Conservation (phyloP, 306 rosid genomes). For the Cucumis melo region DNA sequence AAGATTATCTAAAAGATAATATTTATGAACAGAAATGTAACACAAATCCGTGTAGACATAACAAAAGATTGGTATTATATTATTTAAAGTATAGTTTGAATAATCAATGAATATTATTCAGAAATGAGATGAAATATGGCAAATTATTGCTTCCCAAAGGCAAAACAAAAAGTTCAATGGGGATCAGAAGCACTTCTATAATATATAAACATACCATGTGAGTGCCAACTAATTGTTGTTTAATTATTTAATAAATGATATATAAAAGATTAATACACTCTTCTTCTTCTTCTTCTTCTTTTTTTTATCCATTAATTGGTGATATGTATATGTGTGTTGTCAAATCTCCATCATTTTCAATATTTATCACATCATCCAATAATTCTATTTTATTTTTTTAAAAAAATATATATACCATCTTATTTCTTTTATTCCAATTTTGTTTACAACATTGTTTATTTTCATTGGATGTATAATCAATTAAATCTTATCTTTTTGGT, state of each 20-base stretch:
- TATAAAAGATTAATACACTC: background rate
- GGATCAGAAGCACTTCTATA: slow-evolving; percentile 21
- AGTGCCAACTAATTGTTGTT: slow-evolving; percentile 38
- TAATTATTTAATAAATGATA: slow-evolving; percentile 8
- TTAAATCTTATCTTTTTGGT: background rate
- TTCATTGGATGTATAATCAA: background rate
- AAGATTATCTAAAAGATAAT: background rate
- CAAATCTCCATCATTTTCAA: background rate
- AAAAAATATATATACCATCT: no score
- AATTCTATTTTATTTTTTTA: background rate
- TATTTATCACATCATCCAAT: background rate
- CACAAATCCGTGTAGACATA: background rate
- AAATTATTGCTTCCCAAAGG: slow-evolving; percentile 42
- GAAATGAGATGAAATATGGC: slow-evolving; percentile 13
- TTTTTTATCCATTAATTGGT: background rate
- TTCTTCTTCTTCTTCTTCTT: no score
- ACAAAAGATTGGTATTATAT: background rate
- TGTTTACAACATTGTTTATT: background rate
- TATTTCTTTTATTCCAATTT: background rate
- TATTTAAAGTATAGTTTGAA: background rate
- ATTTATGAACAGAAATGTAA: background rate
- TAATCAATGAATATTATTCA: background rate
- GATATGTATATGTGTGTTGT: background rate
- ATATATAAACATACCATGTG: slow-evolving; percentile 56
- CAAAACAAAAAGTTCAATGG: slow-evolving; percentile 11